Percentiles rank a stretch among this genome's conserved stretches.
Conservation (phyloP, 2,329 filamentous ascomycete genomes). For the Colletotrichum simmondsii region DNA sequence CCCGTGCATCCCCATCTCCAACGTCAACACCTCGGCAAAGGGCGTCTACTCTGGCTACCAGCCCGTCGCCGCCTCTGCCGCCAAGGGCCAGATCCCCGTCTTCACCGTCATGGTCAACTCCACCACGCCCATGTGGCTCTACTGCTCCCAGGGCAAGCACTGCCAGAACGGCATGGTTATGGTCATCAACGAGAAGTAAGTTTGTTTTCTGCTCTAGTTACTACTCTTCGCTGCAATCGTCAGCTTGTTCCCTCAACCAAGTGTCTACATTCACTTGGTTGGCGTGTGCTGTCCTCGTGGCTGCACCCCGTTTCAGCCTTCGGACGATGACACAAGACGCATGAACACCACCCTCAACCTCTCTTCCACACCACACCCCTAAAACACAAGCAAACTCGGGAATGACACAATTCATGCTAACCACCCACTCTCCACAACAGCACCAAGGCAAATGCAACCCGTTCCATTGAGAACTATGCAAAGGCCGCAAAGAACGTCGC, state of each 20-base stretch:
- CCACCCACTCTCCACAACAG: conserved; percentile 38
- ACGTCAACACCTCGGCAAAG: conserved; percentile 60
- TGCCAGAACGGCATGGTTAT: conserved; percentile 81
- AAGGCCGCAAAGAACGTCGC: conserved; percentile 43
- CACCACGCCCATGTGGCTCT: conserved; percentile 80
- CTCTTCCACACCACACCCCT: neutral
- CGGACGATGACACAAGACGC: conserved; percentile 24
- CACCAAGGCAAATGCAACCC: conserved; percentile 61
- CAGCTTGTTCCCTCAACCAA: neutral
- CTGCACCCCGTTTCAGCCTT: conserved; percentile 22
- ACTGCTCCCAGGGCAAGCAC: conserved; percentile 80
- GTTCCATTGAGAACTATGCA: conserved; percentile 63
- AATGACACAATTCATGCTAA: conserved; percentile 18
- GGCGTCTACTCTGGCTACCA: conserved; percentile 78
- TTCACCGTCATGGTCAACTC: conserved; percentile 78
- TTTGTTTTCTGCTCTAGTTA: conserved; percentile 17
- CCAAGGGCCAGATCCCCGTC: conserved; percentile 66
- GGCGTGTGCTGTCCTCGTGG: neutral
- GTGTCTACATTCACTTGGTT: neutral
- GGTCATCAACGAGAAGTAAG: conserved; percentile 80
- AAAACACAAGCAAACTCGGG: neutral
- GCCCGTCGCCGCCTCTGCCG: conserved; percentile 65
- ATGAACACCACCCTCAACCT: conserved; percentile 1
- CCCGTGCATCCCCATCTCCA: conserved; percentile 72
- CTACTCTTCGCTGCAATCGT: neutral